Conservation (phyloP, 2,329 filamentous ascomycete genomes). For the Botrytis aclada region DNA sequence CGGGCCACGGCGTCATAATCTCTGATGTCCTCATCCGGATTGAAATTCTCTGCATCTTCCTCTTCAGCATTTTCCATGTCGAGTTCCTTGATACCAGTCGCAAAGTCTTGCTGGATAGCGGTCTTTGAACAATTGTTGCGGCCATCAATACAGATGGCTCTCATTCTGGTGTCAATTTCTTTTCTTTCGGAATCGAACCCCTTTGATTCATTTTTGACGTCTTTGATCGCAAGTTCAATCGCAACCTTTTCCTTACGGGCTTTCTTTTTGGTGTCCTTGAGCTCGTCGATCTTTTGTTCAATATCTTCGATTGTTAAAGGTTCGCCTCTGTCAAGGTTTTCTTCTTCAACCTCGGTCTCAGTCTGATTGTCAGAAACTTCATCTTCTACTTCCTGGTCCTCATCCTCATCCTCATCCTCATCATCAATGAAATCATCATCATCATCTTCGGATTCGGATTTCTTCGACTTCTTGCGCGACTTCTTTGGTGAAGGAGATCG, state of each 20-base stretch:
- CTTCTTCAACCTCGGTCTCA: slow-evolving; percentile 21
- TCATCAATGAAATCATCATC: slow-evolving; percentile 23
- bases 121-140: slow-evolving; percentile 55
- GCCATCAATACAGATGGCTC: slow-evolving; percentile 47
- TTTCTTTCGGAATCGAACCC: slow-evolving; percentile 32
- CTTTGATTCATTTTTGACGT: slow-evolving; percentile 40
- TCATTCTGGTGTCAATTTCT: slow-evolving; percentile 39
- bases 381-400: slow-evolving; percentile 30
- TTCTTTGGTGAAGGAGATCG: slow-evolving; percentile 25
- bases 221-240: slow-evolving; percentile 39
- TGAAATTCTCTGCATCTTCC: slow-evolving; percentile 52
- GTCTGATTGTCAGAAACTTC: slow-evolving; percentile 30
- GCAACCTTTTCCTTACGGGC: slow-evolving; percentile 37
- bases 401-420: slow-evolving; percentile 30
- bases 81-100: slow-evolving; percentile 56
- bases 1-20: slow-evolving; percentile 57
- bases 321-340: slow-evolving; percentile 26
- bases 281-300: slow-evolving; percentile 43
- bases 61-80: slow-evolving; percentile 53
- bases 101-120: slow-evolving; percentile 57
- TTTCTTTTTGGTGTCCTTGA: slow-evolving; percentile 44
- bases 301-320: slow-evolving; percentile 44
- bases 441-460: slow-evolving; percentile 14
- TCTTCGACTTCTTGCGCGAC: slow-evolving; percentile 29
- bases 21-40: slow-evolving; percentile 52